phyloP scores from a whole-genome alignment of 352 stramenopile species.

The Globisporangium nagaii region DNA sequence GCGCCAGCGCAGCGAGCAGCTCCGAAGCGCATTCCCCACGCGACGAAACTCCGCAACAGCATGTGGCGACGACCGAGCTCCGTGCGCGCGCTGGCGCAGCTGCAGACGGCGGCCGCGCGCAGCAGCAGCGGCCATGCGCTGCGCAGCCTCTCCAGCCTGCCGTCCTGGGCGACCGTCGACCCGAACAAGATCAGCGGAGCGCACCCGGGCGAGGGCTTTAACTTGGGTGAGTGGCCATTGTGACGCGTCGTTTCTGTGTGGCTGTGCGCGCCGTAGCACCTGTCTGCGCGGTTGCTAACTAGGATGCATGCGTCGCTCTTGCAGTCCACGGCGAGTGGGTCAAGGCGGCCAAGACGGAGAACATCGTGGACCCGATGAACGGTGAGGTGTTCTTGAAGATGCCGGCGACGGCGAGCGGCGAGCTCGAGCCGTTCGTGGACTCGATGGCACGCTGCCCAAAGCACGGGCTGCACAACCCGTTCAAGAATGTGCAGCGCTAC shows the following conservation, averaged over 20 bases:
- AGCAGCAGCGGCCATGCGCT: constrained; percentile 17
- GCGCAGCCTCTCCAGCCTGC: constrained; percentile 56
- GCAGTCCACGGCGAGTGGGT: constrained; percentile 89
- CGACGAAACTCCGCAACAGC: neutral
- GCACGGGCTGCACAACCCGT: constrained; percentile 97
- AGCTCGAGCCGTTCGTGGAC: constrained; percentile 91
- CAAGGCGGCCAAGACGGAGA: constrained; percentile 56
- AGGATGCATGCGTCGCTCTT: no score
- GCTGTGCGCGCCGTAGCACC: neutral
- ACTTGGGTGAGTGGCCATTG: constrained; percentile 80
- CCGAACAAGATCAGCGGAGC: constrained; percentile 70
- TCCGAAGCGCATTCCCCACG: neutral
- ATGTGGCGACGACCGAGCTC: constrained; percentile 29
- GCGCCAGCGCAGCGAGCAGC: no score
- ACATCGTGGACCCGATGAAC: constrained; percentile 93
- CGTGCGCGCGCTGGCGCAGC: constrained; percentile 16
- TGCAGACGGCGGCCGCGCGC: constrained; percentile 10
- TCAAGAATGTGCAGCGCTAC: constrained; percentile 97
- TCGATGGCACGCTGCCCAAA: constrained; percentile 92
- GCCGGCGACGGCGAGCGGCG: constrained; percentile 86
- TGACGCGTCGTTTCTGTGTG: constrained; percentile 1
- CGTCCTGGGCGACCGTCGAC: constrained; percentile 92
- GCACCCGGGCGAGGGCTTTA: constrained; percentile 80
- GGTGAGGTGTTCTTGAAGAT: constrained; percentile 93
- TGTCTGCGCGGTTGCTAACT: no score